A percentile compares a stretch with the other conserved stretches of the same genome.
Conservation (phyloP, 2,329 filamentous ascomycete species). For the Coniochaeta sp. region DNA sequence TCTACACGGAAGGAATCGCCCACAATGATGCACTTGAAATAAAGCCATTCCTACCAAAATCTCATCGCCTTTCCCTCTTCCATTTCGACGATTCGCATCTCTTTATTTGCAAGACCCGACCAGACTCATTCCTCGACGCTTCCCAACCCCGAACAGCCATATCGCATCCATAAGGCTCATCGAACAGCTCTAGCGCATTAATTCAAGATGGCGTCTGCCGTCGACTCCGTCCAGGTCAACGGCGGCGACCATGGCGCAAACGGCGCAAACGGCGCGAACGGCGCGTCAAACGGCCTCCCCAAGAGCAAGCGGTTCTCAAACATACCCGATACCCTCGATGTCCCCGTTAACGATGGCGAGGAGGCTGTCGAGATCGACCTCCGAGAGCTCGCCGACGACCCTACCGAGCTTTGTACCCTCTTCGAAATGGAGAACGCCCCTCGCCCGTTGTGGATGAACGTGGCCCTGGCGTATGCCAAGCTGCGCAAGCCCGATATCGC, state of each 20-base stretch:
- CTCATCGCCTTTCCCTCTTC: not conserved
- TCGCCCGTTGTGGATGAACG: slow-evolving; percentile 96
- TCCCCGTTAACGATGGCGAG: slow-evolving; percentile 58
- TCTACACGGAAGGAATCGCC: not conserved
- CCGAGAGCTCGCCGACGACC: slow-evolving; percentile 84
- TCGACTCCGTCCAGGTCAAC: not conserved
- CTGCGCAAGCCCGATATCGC: slow-evolving; percentile 86
- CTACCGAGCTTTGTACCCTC: slow-evolving; percentile 88
- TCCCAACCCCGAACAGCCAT: not conserved
- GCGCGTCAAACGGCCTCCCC: slow-evolving; percentile 31
- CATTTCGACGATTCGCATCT: not conserved
- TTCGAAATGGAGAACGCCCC: slow-evolving; percentile 90
- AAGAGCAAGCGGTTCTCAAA: slow-evolving; percentile 54
- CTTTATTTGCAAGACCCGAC: not conserved
- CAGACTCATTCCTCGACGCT: not conserved
- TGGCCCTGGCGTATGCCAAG: slow-evolving; percentile 93
- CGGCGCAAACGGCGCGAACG: slow-evolving; percentile 29
- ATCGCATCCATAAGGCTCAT: not conserved
- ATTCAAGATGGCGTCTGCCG: not conserved
- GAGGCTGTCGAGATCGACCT: slow-evolving; percentile 87
- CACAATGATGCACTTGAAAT: not conserved
- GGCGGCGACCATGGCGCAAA: slow-evolving; percentile 17
- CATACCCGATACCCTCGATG: slow-evolving; percentile 58
- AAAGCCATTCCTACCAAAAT: not conserved
- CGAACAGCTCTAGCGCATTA: not conserved